These are phyloP conservation scores for Polychaeton citri DNA, from an alignment of 2,329 filamentous ascomycete species.

Conservation along the genomic window DNA sequence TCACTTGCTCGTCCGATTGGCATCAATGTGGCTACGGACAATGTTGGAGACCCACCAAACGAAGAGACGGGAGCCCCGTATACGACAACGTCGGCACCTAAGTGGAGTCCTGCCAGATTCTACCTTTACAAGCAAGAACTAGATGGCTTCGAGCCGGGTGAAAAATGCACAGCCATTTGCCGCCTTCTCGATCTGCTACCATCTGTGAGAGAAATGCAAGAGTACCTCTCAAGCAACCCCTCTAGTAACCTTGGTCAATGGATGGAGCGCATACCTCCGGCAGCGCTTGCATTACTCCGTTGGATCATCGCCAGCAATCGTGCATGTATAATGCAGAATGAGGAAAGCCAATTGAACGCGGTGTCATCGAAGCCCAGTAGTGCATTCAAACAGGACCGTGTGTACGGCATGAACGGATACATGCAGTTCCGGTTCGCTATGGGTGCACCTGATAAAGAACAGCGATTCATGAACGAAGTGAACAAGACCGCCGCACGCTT, in stretches of 20 bases:
- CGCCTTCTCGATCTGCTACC: slow-evolving; percentile 47
- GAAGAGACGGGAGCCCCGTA: too few relatives aligned
- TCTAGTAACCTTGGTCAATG: slow-evolving; percentile 35
- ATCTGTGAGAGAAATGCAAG: slow-evolving; percentile 43
- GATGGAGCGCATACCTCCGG: slow-evolving; percentile 47
- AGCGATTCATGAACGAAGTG: slow-evolving; percentile 55
- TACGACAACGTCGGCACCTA: slow-evolving; percentile 2
- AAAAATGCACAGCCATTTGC: slow-evolving; percentile 40
- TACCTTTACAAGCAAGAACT: slow-evolving; percentile 43
- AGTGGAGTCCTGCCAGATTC: slow-evolving; percentile 23
- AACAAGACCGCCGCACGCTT: slow-evolving; percentile 29
- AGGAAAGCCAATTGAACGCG: slow-evolving; percentile 20
- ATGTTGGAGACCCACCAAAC: too few relatives aligned
- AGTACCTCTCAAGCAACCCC: slow-evolving; percentile 28
- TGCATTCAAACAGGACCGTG: slow-evolving; percentile 24
- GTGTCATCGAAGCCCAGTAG: not conserved
- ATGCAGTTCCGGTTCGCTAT: slow-evolving; percentile 80
- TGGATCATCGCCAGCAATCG: slow-evolving; percentile 89
- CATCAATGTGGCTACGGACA: too few relatives aligned
- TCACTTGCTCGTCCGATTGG: slow-evolving; percentile 15
- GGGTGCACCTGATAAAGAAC: slow-evolving; percentile 77
- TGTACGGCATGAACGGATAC: slow-evolving; percentile 53
- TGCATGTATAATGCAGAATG: slow-evolving; percentile 71
- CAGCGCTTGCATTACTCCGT: slow-evolving; percentile 55
- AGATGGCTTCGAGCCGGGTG: slow-evolving; percentile 34